phyloP scores from a whole-genome alignment of 495 filamentous ascomycete genomes.

The Hypoxylon lienhwacheense region DNA sequence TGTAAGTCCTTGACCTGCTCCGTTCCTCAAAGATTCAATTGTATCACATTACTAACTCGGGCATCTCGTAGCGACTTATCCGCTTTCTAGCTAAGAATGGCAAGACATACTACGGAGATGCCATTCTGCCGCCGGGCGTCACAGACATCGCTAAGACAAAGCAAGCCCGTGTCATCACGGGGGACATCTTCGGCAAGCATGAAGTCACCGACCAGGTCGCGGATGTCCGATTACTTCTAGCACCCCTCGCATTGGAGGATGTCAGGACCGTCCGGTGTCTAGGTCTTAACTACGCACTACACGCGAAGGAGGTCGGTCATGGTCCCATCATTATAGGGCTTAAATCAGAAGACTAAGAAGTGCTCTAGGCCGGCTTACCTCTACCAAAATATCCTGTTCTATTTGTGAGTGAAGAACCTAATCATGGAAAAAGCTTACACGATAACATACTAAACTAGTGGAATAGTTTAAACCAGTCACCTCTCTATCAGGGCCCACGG shows the following conservation, averaged over 20 bases:
- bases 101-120: slow-evolving; percentile 79
- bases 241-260: slow-evolving; percentile 68
- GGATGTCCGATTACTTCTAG: slow-evolving; percentile 67
- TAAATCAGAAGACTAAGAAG: not conserved
- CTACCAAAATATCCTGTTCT: slow-evolving; percentile 76
- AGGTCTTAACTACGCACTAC: slow-evolving; percentile 79
- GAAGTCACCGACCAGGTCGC: slow-evolving; percentile 68
- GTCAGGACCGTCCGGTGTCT: slow-evolving; percentile 76
- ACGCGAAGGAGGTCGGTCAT: slow-evolving; percentile 66
- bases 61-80: slow-evolving; percentile 62
- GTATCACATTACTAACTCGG: not conserved
- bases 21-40: not conserved
- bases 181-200: slow-evolving; percentile 73
- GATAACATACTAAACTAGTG: not conserved
- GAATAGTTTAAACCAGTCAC: slow-evolving; percentile 74
- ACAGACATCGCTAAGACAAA: slow-evolving; percentile 67
- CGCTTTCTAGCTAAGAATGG: slow-evolving; percentile 79
- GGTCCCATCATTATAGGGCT: not conserved
- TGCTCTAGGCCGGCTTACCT: slow-evolving; percentile 63
- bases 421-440: not conserved
- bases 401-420: slow-evolving; percentile 56
- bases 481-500: slow-evolving; percentile 67
- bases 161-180: slow-evolving; percentile 68
- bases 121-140: slow-evolving; percentile 68
- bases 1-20: slow-evolving; percentile 25